Percentiles rank a stretch among this genome's conserved stretches.
Evolutionary conservation across 192 early-diverging fungal genomes (phyloP).

Genomic region (Entrophospora sp.): DNA sequence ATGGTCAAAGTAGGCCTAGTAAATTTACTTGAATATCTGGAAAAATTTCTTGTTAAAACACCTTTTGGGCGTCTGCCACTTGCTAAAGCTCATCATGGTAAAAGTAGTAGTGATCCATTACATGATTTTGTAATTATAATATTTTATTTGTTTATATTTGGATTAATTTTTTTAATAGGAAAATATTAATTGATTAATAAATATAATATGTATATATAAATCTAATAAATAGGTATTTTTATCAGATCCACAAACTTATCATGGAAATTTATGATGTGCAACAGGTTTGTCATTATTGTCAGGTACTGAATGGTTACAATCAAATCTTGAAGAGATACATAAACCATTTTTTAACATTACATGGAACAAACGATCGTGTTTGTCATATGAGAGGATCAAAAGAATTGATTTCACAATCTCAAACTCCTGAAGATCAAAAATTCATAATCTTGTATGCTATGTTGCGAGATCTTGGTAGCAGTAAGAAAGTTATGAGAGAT

Average conservation of each 20-base stretch:
- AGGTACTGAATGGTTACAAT: background rate
- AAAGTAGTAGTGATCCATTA: slow-evolving; percentile 3
- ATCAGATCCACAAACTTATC: slow-evolving; percentile 10
- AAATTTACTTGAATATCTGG: slow-evolving; percentile 1
- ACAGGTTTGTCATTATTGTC: background rate
- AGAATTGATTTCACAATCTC: slow-evolving; percentile 2
- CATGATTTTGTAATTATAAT: background rate
- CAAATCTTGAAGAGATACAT: background rate
- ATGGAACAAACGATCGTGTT: slow-evolving; percentile 12
- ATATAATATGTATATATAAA: background rate
- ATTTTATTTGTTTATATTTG: background rate
- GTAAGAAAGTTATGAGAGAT: background rate
- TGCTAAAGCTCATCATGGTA: background rate
- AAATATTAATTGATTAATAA: background rate
- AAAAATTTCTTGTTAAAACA: background rate
- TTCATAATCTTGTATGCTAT: slow-evolving; percentile 8
- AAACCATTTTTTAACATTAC: slow-evolving; percentile 15
- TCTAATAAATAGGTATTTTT: background rate
- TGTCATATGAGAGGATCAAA: background rate
- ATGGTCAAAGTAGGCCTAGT: background rate
- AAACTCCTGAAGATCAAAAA: background rate
- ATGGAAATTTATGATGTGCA: slow-evolving; percentile 2
- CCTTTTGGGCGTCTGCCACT: slow-evolving; percentile 13
- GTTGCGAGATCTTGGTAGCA: background rate
- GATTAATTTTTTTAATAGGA: background rate